These are phyloP conservation scores for Chlorella sp. DNA, from an alignment of 139 green algal species.

Conservation along the genomic window DNA sequence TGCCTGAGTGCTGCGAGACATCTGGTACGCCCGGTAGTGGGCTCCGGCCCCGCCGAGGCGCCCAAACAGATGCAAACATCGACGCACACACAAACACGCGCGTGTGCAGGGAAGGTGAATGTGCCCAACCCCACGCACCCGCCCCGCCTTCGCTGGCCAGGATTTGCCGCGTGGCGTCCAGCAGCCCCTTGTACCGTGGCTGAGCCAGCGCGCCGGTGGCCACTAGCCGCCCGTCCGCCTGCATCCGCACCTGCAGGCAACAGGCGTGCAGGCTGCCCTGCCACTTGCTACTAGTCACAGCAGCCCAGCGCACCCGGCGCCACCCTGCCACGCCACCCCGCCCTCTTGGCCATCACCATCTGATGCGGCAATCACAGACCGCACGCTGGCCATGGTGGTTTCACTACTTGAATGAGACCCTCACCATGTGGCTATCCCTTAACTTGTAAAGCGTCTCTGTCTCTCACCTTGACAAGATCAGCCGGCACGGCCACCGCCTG, in stretches of 20 bases:
- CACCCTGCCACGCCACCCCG: not conserved
- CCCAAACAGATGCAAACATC: no score
- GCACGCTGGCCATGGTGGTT: not conserved
- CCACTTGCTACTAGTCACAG: not conserved
- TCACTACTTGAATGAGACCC: no score
- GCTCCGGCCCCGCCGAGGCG: no score
- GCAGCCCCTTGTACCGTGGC: constrained; percentile 17
- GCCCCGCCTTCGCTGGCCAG: constrained; percentile 29
- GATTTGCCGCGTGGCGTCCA: constrained; percentile 24
- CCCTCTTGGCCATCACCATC: not conserved
- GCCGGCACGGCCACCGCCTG: constrained; percentile 56
- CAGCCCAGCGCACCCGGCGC: no score
- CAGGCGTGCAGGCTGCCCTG: not conserved
- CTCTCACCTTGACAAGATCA: constrained; percentile 63
- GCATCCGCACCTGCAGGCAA: constrained; percentile 29
- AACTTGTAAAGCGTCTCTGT: not conserved
- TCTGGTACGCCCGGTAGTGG: no score
- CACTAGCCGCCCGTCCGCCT: constrained; percentile 42
- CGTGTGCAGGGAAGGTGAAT: no score
- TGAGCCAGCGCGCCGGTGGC: constrained; percentile 28
- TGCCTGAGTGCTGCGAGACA: no score
- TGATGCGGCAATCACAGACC: not conserved
- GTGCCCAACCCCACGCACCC: constrained; percentile 61
- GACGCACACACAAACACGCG: no score
- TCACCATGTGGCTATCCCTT: not conserved